Evolutionary conservation across 331 rosid genomes (phyloP), one percentile per base, ranked within the genome.

Genomic region (Saraca asoca): DNA sequence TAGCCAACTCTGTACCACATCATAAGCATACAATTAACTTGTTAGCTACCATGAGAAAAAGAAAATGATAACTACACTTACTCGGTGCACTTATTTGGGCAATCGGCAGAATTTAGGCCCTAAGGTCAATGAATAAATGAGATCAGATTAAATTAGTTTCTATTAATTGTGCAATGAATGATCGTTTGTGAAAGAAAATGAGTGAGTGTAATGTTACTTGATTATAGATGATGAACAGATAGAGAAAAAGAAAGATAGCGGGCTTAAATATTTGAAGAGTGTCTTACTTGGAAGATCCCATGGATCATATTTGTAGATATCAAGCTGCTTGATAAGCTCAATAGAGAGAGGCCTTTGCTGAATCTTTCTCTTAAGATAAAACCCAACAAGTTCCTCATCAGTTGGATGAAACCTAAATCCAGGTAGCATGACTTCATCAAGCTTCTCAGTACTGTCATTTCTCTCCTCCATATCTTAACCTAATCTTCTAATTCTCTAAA

Each of bases 201-300:
- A n/a, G n/a, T n/a, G n/a, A 24, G 31, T 1, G 3, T 24, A 24
- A 24, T 24, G 3, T 24, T 24, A 24, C 31, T 24, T 1, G 31
- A 24, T 24, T 24, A 24, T 1, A 24, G 1, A 24, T 3, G 2
- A 3, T 1, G 3, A 24, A 24, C 1, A 1, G 2, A 24, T 24
- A 24, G 31, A 24, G 31, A 24, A 24, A 24, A 24, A 24, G 31
- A 24, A 24, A 24, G 31, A 24, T 1, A 24, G n/a, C n/a, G n/a
- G 3, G 31, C 31, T 24, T 24, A 3, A 24, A 24, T 24, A 3
- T 24, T 24, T 24, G 31, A 41, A 43, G 71, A 41, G 9, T 75
- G 41, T 45, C 85, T 82, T 87, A 93, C 98, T 90, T 51, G 98
- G 98, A 71, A 93, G 98, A 88, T 93, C 98, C 98, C 98, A 90